These are phyloP conservation scores for Coemansia sp. DNA, from an alignment of 192 early-diverging fungal genomes.

Conservation along the genomic window DNA sequence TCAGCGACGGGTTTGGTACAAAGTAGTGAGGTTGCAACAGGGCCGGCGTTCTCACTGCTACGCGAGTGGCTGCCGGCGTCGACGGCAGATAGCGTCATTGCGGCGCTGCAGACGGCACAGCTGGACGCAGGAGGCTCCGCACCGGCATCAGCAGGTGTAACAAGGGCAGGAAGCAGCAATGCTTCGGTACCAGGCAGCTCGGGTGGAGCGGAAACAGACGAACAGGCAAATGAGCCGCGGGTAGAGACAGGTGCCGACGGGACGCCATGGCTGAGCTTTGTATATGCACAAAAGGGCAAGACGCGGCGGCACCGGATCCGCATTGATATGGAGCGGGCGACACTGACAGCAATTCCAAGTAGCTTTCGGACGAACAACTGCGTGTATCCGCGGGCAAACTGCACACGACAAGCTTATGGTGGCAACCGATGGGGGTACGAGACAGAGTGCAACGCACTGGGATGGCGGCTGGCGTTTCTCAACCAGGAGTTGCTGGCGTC, in stretches of 20 bases:
- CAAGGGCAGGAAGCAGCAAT: not conserved
- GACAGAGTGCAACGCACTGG: constrained; percentile 79
- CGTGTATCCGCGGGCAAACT: constrained; percentile 81
- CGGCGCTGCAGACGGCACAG: constrained; percentile 38
- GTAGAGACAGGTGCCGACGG: constrained; percentile 28
- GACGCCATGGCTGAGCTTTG: constrained; percentile 43
- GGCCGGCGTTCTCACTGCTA: constrained; percentile 25
- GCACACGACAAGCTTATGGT: constrained; percentile 60
- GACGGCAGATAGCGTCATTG: constrained; percentile 45
- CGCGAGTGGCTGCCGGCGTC: constrained; percentile 41
- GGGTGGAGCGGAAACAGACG: not conserved
- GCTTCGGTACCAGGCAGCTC: not conserved
- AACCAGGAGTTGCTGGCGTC: constrained; percentile 66
- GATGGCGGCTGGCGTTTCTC: constrained; percentile 80
- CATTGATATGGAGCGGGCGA: constrained; percentile 66
- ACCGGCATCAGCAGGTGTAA: not conserved
- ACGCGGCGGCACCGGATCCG: constrained; percentile 64
- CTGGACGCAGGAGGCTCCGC: not conserved
- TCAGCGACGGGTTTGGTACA: not conserved
- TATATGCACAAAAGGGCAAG: constrained; percentile 61
- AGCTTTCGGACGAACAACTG: constrained; percentile 75
- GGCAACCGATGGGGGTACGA: constrained; percentile 86
- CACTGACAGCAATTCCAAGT: constrained; percentile 46
- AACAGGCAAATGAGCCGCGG: constrained; percentile 19
- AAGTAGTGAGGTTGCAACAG: not conserved